Evolutionary conservation across 495 filamentous ascomycete genomes (phyloP), one percentile per base, ranked within the genome.

Genomic region (Podospora comata): DNA sequence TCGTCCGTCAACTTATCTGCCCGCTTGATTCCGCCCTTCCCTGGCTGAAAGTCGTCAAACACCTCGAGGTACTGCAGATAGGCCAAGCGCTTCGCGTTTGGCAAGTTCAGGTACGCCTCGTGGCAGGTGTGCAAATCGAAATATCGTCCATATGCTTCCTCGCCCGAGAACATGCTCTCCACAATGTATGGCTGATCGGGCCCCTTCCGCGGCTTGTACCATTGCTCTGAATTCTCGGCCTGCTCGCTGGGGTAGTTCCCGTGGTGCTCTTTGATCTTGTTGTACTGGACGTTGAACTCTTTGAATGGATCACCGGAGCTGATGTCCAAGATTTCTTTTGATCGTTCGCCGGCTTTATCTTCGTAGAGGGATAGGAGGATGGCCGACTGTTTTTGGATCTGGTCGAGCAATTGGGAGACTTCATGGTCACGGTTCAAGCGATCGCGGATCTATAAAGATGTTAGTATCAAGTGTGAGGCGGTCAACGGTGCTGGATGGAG

Each of bases 151-250:
- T 89, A 97, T 3, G 88, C 88, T 77, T 99, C 95, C 79, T 98
- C 95, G 20, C 95, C 96, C 1, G 92, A 95, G 76, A 98, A 99
- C 89, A 97, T 91, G 64, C 85, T 87, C 71, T 97, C 93, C 65
- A 97, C 88, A 59, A 94, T 87, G 70, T 83, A 85, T 1, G 93
- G 92, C 48, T 90, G 89, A 6, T 88, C 84, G 32, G 86, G 86
- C 16, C 70, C 72, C 34, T 77, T 82, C 63, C 84, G 87, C 55
- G 89, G 89, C 79, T 92, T 90, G 79, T 99, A 98, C 67, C 93
- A 92, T 66, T 88, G 85, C 80, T 99, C 95, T 15, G 97, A 87
- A 74, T 98, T 97, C 77, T 98, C 96, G 30, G 96, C 91, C 2
- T 90, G 94, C 74, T 97, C 92, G 77, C 96, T 96, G 0, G 94